Evolutionary conservation across 2,329 filamentous ascomycete species (phyloP).

Genomic region (Trichothecium sympodiale): DNA sequence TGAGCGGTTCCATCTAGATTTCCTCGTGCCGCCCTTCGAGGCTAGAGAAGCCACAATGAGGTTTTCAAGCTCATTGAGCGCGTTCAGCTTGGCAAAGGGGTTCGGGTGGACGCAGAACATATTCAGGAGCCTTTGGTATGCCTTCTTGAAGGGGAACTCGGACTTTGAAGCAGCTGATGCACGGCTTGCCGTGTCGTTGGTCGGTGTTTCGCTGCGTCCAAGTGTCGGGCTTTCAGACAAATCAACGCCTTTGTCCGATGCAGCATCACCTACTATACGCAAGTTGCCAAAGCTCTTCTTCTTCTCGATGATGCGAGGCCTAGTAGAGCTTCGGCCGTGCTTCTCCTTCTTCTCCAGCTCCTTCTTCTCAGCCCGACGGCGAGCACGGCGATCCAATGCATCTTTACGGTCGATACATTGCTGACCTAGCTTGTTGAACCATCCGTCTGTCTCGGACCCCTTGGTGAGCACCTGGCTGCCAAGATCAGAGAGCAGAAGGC

Average conservation of each 20-base stretch:
- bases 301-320: slow-evolving; percentile 47
- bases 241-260: slow-evolving; percentile 16
- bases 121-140: slow-evolving; percentile 68
- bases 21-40: slow-evolving; percentile 19
- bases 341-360: slow-evolving; percentile 30
- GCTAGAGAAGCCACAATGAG: slow-evolving; percentile 65
- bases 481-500: slow-evolving; percentile 78
- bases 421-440: slow-evolving; percentile 63
- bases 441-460: slow-evolving; percentile 86
- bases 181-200: slow-evolving; percentile 1
- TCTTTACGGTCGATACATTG: slow-evolving; percentile 54
- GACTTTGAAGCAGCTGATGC: slow-evolving; percentile 5
- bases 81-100: slow-evolving; percentile 74
- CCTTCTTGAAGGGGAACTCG: slow-evolving; percentile 70
- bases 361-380: slow-evolving; percentile 27
- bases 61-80: slow-evolving; percentile 71
- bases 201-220: neutral
- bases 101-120: slow-evolving; percentile 87
- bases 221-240: slow-evolving; percentile 2
- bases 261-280: slow-evolving; percentile 35
- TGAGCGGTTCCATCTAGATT: slow-evolving; percentile 22
- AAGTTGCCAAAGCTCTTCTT: slow-evolving; percentile 60
- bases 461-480: slow-evolving; percentile 76
- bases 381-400: slow-evolving; percentile 36
- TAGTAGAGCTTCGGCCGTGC: slow-evolving; percentile 28